phyloP scores from a whole-genome alignment of 2,329 filamentous ascomycete genomes.

The Apiospora arundinis region DNA sequence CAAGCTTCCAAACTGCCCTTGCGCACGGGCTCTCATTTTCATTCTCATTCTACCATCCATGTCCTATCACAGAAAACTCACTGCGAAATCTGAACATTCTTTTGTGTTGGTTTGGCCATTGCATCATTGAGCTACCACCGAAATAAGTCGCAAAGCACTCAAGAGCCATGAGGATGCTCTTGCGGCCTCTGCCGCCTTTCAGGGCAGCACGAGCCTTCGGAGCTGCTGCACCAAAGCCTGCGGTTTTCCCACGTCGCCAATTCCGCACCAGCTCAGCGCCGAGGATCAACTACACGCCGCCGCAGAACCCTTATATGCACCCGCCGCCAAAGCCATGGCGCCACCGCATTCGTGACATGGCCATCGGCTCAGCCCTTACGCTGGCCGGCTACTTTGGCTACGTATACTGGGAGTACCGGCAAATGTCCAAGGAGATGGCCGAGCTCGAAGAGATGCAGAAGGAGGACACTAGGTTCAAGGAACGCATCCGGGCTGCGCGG shows the following conservation, averaged over 20 bases:
- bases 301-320: constrained; percentile 17
- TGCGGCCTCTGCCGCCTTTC: constrained; percentile 12
- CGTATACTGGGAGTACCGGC: constrained; percentile 12
- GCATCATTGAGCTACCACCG: not conserved
- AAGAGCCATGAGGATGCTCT: constrained; percentile 12
- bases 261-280: constrained; percentile 3
- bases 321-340: constrained; percentile 18
- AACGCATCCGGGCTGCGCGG: not conserved
- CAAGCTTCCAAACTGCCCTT: not conserved
- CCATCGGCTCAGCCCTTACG: not conserved
- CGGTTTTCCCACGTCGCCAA: not conserved
- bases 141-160: not conserved
- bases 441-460: constrained; percentile 17
- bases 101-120: not conserved
- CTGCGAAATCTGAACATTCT: not conserved
- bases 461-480: constrained; percentile 5
- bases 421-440: not conserved
- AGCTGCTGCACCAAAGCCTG: not conserved
- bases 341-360: constrained; percentile 21
- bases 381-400: constrained; percentile 10
- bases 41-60: not conserved
- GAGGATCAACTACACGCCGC: constrained; percentile 19
- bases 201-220: constrained; percentile 1
- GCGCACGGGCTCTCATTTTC: constrained; percentile 12
- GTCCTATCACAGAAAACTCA: not conserved